phyloP scores from a whole-genome alignment of 208 protist species.

The Phytomonas serpens region DNA sequence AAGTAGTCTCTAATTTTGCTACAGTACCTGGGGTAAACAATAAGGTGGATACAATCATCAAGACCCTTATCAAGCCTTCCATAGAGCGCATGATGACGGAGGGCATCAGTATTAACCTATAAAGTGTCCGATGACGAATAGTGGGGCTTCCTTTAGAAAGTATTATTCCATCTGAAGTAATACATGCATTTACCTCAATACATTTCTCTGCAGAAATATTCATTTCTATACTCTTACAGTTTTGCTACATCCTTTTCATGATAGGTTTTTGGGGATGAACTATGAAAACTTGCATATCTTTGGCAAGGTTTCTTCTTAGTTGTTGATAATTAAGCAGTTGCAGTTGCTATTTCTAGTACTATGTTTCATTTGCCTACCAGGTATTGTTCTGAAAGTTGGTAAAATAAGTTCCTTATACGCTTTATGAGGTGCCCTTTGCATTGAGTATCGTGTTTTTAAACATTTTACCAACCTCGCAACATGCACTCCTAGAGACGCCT shows the following conservation, averaged over 20 bases:
- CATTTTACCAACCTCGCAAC: not conserved
- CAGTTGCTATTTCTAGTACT: not conserved
- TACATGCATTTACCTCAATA: not conserved
- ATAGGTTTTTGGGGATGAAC: not conserved
- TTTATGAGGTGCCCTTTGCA: not conserved
- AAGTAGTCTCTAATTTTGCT: slow-evolving; percentile 70
- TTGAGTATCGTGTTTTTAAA: not conserved
- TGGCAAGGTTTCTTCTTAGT: not conserved
- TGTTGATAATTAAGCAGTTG: not conserved
- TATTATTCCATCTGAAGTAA: not conserved
- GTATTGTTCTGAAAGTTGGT: not conserved
- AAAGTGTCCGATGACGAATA: not conserved
- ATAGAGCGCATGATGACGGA: slow-evolving; percentile 80
- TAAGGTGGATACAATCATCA: slow-evolving; percentile 71
- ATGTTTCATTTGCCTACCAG: not conserved
- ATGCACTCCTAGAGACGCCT: not conserved
- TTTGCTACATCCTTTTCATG: not conserved
- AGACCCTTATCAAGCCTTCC: slow-evolving; percentile 59
- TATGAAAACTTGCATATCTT: not conserved
- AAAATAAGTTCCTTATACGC: not conserved
- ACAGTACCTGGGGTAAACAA: slow-evolving; percentile 62
- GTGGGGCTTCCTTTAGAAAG: not conserved
- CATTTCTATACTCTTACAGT: not conserved
- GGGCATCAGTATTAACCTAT: slow-evolving; percentile 31
- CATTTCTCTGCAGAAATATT: not conserved